Evolutionary conservation across 176 grass and related monocot species (phyloP), one percentile per base, ranked within the genome.

Genomic region (Rhynchospora tenuis): DNA sequence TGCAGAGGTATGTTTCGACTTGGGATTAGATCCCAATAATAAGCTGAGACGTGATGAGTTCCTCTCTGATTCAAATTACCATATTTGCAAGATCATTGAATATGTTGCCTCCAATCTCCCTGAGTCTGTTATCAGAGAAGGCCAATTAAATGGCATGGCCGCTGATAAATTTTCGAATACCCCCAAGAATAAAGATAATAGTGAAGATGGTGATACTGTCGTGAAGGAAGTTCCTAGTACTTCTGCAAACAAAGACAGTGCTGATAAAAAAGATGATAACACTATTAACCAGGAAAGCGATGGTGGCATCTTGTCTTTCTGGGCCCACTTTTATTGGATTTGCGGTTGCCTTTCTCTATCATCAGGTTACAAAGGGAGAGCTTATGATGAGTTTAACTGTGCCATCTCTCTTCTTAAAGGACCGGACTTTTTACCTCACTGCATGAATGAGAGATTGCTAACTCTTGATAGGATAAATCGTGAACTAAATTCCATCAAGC

Each of bases 401-500:
- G 87, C 90, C 79, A 85, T 93, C 59, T 91, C 92, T 81, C 84
- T 94, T 70, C 82, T 94, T 60, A 89, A 80, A 78, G 89, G 81
- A 67, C 87, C 66, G 27, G 84, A 94, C 54, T 90, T 87, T 88
- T 87, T 98, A 86, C 90, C 90, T 83, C 90, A 98, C 81, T 91
- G 86, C 43, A 92, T 92, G 73, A 75, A 89, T 63, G 84, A 89
- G 78, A 98, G 81, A 83, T 86, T 89, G 16, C 84, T 98, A 65
- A 94, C 92, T 79, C 72, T 87, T 81, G 92, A 94, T 86, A 98
- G 92, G 85, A 87, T 98, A 86, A 84, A 88, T 64, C 90, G 91
- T 87, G 86, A 98, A 91, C 92, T 98, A 78, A 98, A 98, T 73
- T 92, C 94, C 72, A 88, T 98, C 81, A 98, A 89, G 83, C 89